phyloP scores from a whole-genome alignment of 2,329 filamentous ascomycete species.

The Diaporthe caulivora region DNA sequence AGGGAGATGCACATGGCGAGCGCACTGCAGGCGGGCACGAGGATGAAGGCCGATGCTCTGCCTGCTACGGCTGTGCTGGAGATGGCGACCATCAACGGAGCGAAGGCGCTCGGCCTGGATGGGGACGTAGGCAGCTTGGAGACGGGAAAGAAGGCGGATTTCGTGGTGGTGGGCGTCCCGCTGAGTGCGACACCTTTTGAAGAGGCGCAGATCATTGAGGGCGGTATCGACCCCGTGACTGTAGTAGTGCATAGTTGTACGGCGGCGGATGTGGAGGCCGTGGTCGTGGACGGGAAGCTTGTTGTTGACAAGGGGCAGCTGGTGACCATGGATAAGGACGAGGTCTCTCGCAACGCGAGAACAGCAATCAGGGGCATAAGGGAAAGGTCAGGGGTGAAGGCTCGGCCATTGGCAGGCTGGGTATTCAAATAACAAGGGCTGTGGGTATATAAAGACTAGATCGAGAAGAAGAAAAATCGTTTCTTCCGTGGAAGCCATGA shows the following conservation, averaged over 20 bases:
- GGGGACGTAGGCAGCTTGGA: constrained; percentile 54
- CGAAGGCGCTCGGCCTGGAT: constrained; percentile 59
- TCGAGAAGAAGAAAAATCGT: constrained; percentile 27
- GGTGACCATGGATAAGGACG: constrained; percentile 43
- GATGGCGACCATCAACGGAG: constrained; percentile 65
- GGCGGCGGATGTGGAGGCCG: constrained; percentile 44
- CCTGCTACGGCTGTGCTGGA: constrained; percentile 60
- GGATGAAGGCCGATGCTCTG: constrained; percentile 55
- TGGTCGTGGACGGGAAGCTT: constrained; percentile 46
- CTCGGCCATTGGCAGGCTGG: constrained; percentile 24
- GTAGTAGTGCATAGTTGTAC: constrained; percentile 46
- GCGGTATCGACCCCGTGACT: constrained; percentile 53
- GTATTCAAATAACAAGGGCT: constrained; percentile 20
- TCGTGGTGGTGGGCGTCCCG: constrained; percentile 45
- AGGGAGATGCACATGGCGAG: constrained; percentile 65
- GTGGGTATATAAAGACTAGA: constrained; percentile 29
- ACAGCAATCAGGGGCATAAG: constrained; percentile 18
- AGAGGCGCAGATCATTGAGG: constrained; percentile 43
- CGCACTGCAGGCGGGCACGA: constrained; percentile 60
- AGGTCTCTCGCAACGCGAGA: neutral
- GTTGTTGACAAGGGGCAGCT: constrained; percentile 44
- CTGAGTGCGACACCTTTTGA: constrained; percentile 28
- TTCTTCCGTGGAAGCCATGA: constrained; percentile 32
- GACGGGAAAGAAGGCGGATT: constrained; percentile 58
- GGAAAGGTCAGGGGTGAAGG: constrained; percentile 24